A percentile compares a stretch with the other conserved stretches of the same genome.
These are phyloP conservation scores for Chloranthus sessilifolius DNA, from an alignment of 164 flowering plant species.

Conservation along the genomic window DNA sequence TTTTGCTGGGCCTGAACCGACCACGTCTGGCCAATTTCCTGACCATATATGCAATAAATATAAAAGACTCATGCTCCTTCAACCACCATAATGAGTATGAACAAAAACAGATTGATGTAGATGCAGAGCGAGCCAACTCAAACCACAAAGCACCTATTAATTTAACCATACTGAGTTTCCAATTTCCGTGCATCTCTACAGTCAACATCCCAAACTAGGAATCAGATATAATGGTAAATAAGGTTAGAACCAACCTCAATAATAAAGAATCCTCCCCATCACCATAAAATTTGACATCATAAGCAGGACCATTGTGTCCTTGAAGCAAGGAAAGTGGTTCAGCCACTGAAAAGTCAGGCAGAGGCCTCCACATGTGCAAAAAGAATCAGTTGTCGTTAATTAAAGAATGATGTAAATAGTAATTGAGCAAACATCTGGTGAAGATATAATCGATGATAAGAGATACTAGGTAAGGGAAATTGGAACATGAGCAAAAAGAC, in stretches of 20 bases:
- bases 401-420: neutral
- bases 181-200: too few relatives aligned
- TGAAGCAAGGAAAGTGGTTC: constrained; percentile 52
- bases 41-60: too few relatives aligned
- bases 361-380: constrained; percentile 12
- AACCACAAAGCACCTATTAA: too few relatives aligned
- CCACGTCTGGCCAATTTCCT: too few relatives aligned
- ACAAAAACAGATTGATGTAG: too few relatives aligned
- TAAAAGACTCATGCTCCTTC: too few relatives aligned
- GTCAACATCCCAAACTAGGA: neutral
- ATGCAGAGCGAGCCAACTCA: too few relatives aligned
- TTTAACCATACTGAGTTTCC: too few relatives aligned
- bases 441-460: too few relatives aligned
- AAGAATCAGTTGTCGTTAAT: neutral
- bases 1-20: too few relatives aligned
- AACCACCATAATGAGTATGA: too few relatives aligned
- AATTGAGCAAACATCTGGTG: neutral
- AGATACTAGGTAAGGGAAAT: neutral
- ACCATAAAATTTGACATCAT: constrained; percentile 86
- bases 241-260: constrained; percentile 19
- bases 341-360: constrained; percentile 36
- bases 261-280: constrained; percentile 50
- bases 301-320: constrained; percentile 90
- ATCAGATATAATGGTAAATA: neutral
- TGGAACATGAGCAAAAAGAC: constrained; percentile 9